Base-by-base conservation (phyloP, 805 yeast genomes). In the Wickerhamomyces pijperi region DNA sequence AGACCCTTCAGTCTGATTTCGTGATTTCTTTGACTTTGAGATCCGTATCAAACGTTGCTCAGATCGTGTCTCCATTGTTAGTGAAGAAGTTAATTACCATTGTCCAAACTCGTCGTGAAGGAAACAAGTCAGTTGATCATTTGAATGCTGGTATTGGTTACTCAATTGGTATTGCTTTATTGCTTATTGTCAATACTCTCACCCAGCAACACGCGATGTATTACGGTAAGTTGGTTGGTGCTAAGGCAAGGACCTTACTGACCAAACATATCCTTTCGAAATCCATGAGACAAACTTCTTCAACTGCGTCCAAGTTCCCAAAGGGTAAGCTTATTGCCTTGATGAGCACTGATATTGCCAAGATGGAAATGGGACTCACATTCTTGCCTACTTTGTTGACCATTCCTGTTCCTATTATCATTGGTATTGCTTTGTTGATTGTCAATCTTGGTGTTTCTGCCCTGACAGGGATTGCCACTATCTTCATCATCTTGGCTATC, bases 291-390 rank as follows among this genome's bases (percentile, higher is more conserved):
- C 63, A 83, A 14, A 71, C 74, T 41, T 69, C 74, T 13, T 64
- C 64, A 36, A 68, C 88, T 3, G 69, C 68, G 37, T 70, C 70
- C 48, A 63, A 67, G 44, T 82, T 61, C 50, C 76, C 94, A 1
- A 65, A 73, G 17, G 79, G 88, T 35, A 73, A 69, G 42, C 68
- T 86, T 37, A 79, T 92, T 13, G 75, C 87, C 3, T 61, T 83
- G 54, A 68, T 85, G 60, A 82, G 90, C 29, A 78, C 92, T 2
- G 95, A 86, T 55, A 63, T 84, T 29, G 70, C 85, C 12, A 73
- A 94, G 49, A 67, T 86, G 31, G 94, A 82, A 56, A 67, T 79
- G 47, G 84, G 85, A 5, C 49, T 75, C n/a, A 70, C 70, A 2
- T 78, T 76, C 48, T 74, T 74, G 48, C 78, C 76, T 3, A 63